Evolutionary conservation across 2,329 filamentous ascomycete species (phyloP).

Genomic region (Pestalotiopsis sp.): DNA sequence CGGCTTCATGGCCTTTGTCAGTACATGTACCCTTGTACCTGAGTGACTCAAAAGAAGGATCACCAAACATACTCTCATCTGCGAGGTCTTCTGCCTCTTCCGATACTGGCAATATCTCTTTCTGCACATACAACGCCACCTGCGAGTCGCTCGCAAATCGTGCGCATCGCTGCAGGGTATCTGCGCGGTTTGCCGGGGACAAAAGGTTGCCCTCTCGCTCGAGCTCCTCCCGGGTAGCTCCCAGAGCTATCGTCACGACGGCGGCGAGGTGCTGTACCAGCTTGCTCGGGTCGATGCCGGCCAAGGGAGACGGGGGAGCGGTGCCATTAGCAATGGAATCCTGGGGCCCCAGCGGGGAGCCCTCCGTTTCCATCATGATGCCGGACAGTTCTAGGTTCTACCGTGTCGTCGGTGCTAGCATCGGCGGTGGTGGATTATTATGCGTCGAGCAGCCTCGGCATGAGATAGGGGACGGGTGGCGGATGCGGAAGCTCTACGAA

Average conservation of each 20-base stretch:
- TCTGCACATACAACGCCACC: conserved; percentile 87
- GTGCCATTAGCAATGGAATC: conserved; percentile 50
- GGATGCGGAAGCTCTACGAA: not conserved
- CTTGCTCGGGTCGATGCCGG: conserved; percentile 65
- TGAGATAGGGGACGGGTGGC: not conserved
- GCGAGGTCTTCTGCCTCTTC: conserved; percentile 52
- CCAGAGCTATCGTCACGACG: conserved; percentile 73
- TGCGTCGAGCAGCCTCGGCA: not conserved
- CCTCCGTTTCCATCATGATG: conserved; percentile 54
- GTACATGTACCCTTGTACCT: conserved; percentile 9
- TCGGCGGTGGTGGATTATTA: conserved; percentile 2
- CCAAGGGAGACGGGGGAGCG: conserved; percentile 47
- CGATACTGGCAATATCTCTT: conserved; percentile 66
- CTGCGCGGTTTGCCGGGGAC: conserved; percentile 69
- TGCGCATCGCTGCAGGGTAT: conserved; percentile 84
- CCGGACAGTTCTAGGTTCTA: conserved; percentile 8
- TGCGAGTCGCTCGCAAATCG: conserved; percentile 90
- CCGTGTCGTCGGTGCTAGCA: conserved; percentile 12
- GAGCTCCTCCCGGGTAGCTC: conserved; percentile 77
- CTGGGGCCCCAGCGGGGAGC: conserved; percentile 44
- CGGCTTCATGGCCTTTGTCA: conserved; percentile 36
- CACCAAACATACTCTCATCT: conserved; percentile 41
- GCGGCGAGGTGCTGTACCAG: conserved; percentile 73
- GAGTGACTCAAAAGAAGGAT: not conserved
- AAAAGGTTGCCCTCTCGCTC: conserved; percentile 82